A percentile compares a stretch with the other conserved stretches of the same genome.
These are phyloP conservation scores for Chlorella variabilis DNA, from an alignment of 163 green algal genomes.

Conservation along the genomic window DNA sequence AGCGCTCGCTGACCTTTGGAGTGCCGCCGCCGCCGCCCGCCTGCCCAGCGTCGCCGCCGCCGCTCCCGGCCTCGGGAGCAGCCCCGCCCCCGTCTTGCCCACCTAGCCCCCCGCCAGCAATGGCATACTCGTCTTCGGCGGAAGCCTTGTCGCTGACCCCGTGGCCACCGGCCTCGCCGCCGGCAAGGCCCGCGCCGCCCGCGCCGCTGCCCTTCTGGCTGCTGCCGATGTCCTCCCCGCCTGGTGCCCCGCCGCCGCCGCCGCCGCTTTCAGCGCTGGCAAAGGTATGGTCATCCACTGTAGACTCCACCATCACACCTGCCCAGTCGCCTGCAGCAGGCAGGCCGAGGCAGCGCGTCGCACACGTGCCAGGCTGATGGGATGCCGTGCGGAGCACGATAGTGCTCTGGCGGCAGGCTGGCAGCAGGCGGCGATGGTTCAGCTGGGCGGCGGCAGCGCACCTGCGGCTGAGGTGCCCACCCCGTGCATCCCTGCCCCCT, in stretches of 20 bases:
- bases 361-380: no score
- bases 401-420: not conserved
- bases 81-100: not conserved
- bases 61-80: not conserved
- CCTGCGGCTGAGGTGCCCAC: not conserved
- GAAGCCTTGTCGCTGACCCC: no score
- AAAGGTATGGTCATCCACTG: not conserved
- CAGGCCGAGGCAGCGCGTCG: not conserved
- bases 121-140: no score
- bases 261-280: not conserved
- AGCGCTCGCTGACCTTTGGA: not conserved
- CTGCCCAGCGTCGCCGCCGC: not conserved
- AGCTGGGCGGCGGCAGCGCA: not conserved
- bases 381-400: no score
- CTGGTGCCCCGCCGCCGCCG: not conserved
- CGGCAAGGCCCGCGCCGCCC: not conserved
- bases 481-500: not conserved
- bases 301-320: slow-evolving; percentile 25
- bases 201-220: slow-evolving; percentile 12
- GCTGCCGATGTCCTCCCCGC: not conserved
- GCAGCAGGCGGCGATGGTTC: not conserved
- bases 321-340: slow-evolving; percentile 13
- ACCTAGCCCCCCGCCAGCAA: no score
- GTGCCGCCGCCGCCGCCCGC: not conserved
- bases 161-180: no score